phyloP scores from a whole-genome alignment of 345 rosid genomes.

The Anacardium occidentale region DNA sequence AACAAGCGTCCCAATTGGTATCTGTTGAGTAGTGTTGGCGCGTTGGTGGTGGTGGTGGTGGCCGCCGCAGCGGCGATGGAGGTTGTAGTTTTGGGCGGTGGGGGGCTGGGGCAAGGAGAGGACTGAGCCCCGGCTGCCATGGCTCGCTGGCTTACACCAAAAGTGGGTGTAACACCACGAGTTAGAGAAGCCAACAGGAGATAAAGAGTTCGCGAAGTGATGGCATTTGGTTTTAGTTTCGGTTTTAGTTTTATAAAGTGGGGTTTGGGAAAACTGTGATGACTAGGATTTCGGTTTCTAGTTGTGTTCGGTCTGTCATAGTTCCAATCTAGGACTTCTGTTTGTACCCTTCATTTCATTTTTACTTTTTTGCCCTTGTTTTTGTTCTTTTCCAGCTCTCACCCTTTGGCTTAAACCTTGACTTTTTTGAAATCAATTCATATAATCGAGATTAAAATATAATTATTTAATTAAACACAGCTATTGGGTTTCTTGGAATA shows the following conservation, averaged over 20 bases:
- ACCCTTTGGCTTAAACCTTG: too few species aligned
- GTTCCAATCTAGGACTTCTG: background rate
- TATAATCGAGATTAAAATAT: too few species aligned
- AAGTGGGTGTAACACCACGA: background rate
- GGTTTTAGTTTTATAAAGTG: too few species aligned
- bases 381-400: background rate
- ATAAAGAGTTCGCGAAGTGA: too few species aligned
- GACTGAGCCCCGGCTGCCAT: slow-evolving; percentile 23
- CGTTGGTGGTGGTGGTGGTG: background rate
- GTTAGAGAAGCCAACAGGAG: background rate
- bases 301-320: background rate
- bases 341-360: background rate
- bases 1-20: slow-evolving; percentile 60
- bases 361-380: slow-evolving; percentile 8
- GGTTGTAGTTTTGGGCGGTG: background rate
- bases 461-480: background rate
- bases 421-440: too few species aligned
- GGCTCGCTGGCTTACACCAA: background rate
- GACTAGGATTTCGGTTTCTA: background rate
- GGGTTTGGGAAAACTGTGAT: too few species aligned
- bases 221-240: too few species aligned
- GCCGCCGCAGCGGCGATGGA: too few species aligned
- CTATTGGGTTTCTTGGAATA: too few species aligned
- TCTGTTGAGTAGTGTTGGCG: slow-evolving; percentile 52
- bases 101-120: background rate